Evolutionary conservation across 441 rosid species (phyloP).

Genomic region (Jatropha multifida): DNA sequence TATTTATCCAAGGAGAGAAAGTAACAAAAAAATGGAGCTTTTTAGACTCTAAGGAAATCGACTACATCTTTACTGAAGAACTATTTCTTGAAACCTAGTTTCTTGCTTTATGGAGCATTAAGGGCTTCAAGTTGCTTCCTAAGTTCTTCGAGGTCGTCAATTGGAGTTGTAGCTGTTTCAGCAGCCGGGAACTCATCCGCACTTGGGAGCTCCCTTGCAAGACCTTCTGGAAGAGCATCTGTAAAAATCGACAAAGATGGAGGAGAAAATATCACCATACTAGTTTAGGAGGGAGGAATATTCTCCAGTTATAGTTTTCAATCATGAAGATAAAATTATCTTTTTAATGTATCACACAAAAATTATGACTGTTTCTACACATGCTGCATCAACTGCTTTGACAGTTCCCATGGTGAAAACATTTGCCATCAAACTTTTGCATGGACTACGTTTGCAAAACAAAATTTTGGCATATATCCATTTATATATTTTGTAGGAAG

Average conservation of each 20-base stretch:
- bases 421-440: neutral
- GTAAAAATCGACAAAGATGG: slow-evolving; percentile 3
- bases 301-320: neutral
- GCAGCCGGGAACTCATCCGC: slow-evolving; percentile 58
- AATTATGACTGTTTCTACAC: neutral
- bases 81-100: neutral
- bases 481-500: neutral
- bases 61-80: neutral
- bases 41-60: neutral
- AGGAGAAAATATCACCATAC: neutral
- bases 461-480: neutral
- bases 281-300: neutral
- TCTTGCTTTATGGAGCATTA: slow-evolving; percentile 41
- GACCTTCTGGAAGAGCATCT: slow-evolving; percentile 88
- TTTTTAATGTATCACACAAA: neutral
- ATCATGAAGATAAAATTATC: neutral
- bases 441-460: neutral
- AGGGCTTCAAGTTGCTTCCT: slow-evolving; percentile 88
- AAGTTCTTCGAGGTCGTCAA: slow-evolving; percentile 78
- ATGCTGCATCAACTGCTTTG: neutral
- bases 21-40: neutral
- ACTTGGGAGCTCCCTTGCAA: slow-evolving; percentile 75
- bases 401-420: neutral
- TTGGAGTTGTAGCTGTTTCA: slow-evolving; percentile 41
- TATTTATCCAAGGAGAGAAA: too few species aligned